A percentile compares a stretch with the other conserved stretches of the same genome.
These are phyloP conservation scores for Daphne laureola DNA, from an alignment of 441 rosid species.

Conservation along the genomic window DNA sequence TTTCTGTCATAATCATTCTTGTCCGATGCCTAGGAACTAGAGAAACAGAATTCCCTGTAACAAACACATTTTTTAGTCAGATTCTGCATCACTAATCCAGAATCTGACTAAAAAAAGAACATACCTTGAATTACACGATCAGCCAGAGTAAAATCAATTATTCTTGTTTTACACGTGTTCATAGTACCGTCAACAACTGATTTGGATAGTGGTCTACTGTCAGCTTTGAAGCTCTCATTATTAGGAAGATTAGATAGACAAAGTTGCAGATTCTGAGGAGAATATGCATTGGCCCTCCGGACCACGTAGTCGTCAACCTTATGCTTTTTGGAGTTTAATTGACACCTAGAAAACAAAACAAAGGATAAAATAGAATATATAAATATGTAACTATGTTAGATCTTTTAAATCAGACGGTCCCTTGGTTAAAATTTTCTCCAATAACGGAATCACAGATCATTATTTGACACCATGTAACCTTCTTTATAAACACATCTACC, in stretches of 20 bases:
- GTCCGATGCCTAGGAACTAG: slow-evolving; percentile 33
- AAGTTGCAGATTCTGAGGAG: slow-evolving; percentile 27
- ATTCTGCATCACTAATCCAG: slow-evolving; percentile 5
- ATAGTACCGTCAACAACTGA: slow-evolving; percentile 75
- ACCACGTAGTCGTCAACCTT: slow-evolving; percentile 45
- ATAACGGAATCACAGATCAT: too few species aligned
- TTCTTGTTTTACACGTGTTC: slow-evolving; percentile 70
- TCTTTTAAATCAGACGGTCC: too few species aligned
- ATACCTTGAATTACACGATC: slow-evolving; percentile 70
- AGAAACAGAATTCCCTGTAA: slow-evolving; percentile 41
- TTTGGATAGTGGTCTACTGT: slow-evolving; percentile 53
- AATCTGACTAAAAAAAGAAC: slow-evolving; percentile 17
- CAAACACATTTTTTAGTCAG: slow-evolving; percentile 10
- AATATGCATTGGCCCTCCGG: slow-evolving; percentile 34
- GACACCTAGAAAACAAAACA: slow-evolving; percentile 48
- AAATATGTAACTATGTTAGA: too few species aligned
- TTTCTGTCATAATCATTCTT: slow-evolving; percentile 75
- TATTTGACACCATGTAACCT: too few species aligned
- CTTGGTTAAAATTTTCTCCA: too few species aligned
- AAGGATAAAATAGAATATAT: slow-evolving; percentile 3
- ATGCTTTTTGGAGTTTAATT: slow-evolving; percentile 60
- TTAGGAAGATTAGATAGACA: slow-evolving; percentile 38
- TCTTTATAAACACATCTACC: too few species aligned
- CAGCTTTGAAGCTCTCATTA: slow-evolving; percentile 67
- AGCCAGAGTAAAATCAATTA: slow-evolving; percentile 38